Conservation (phyloP, 305 asterid genomes). For the Plantago coronopus region DNA sequence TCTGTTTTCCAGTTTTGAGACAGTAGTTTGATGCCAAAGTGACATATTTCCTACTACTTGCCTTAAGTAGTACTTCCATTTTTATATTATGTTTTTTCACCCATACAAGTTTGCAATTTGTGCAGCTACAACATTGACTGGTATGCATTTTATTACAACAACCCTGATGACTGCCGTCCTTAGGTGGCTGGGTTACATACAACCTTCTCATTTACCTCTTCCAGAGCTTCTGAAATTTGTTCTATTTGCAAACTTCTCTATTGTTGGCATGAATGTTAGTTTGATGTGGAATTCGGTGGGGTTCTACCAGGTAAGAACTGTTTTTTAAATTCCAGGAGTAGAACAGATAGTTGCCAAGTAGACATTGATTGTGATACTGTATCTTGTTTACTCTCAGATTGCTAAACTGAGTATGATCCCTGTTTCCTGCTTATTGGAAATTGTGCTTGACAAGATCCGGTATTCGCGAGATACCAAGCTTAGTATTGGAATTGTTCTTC, state of each 20-base stretch:
- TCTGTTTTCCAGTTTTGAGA: not conserved
- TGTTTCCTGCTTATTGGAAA: slow-evolving; percentile 54
- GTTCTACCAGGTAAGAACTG: slow-evolving; percentile 47
- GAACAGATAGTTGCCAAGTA: not conserved
- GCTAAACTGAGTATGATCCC: slow-evolving; percentile 60
- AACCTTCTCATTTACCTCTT: slow-evolving; percentile 48
- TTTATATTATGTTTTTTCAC: slow-evolving; percentile 5
- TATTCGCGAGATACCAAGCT: slow-evolving; percentile 55
- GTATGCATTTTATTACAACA: slow-evolving; percentile 56
- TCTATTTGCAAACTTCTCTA: slow-evolving; percentile 53
- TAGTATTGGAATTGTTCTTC: slow-evolving; percentile 50
- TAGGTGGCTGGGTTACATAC: slow-evolving; percentile 58
- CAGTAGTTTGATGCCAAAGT: no score
- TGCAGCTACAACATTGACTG: slow-evolving; percentile 58
- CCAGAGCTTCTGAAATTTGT: slow-evolving; percentile 51
- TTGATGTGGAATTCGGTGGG: slow-evolving; percentile 65
- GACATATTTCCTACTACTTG: not conserved
- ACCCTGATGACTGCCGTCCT: slow-evolving; percentile 58
- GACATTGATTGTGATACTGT: slow-evolving; percentile 25
- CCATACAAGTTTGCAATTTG: slow-evolving; percentile 18
- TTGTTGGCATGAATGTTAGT: slow-evolving; percentile 62
- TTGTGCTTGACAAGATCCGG: slow-evolving; percentile 50
- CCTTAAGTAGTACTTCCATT: slow-evolving; percentile 13
- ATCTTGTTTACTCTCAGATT: slow-evolving; percentile 37
- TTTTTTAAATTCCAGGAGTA: not conserved